Base-by-base conservation (phyloP, 371 early-diverging fungal genomes). In the Mortierella sp. region DNA sequence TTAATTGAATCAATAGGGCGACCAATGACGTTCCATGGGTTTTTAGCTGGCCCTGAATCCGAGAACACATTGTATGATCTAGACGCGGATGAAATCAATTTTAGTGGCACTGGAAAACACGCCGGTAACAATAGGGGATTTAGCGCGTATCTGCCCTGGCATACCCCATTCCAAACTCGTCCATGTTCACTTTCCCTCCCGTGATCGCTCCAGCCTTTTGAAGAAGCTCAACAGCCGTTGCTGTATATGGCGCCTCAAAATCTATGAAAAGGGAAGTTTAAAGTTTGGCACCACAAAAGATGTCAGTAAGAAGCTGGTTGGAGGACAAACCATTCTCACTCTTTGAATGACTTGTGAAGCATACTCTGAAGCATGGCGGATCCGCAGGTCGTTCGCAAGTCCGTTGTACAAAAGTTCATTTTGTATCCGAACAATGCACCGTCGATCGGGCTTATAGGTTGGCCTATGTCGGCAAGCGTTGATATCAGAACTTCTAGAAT, bases 131-230 rank as follows among this genome's bases (percentile, higher is more conserved):
- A 61, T 26, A 43, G 7, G 11, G 62, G 9, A 25, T 18, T 29
- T 45, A 21, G 18, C 23, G 19, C 18, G 46, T 53, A 56, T 58
- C 62, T 84, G 93, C 9, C 37, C 9, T 37, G 19, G 16, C 58
- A 28, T 71, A 76, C 85, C 98, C 98, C 97, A 98, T 97, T n/a
- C 96, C 98, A 89, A 97, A 98, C 76, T 97, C 98, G 77, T 98
- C 98, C 95, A 97, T 91, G 80, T 96, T 97, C 15, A 94, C 89
- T 65, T 95, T 95, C n/a, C 95, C 96, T 9, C 92, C 84, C 11
- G 93, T 81, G 7, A 91, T 73, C 0, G 89, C 94, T 2, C 97
- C 97, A 0, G 90, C 86, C 0, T 85, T 67, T 28, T 80, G 72
- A 7, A 97, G 81, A 15, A 84, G 74, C 15, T 84, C 62, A 2